Base-by-base conservation (phyloP, 2,329 filamentous ascomycete genomes). In the Aspergillus neoniger region DNA sequence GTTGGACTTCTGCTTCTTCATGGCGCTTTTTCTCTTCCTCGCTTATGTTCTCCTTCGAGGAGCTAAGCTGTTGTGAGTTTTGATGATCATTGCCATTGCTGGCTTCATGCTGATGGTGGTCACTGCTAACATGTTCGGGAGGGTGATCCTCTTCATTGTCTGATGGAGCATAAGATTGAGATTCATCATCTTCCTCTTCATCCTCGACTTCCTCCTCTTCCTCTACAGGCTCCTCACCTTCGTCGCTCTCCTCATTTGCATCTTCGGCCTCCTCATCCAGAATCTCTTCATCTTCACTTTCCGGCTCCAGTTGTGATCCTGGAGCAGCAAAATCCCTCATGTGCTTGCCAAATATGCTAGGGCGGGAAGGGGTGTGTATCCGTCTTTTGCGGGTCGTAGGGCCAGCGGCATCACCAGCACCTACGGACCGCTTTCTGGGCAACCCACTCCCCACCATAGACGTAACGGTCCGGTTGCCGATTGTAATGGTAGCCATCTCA, bases 401-500 rank as follows among this genome's bases (percentile, higher is more conserved):
- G 7, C 58, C 63, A 3, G 43, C 52, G n/a, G 67, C 62, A 25
- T 64, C 65, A 23, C 67, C 60, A 48, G 69, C 65, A 30, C 72
- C 72, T 1, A 72, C 70, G 30, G 72, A 69, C 57, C 72, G 69
- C 62, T 75, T 79, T 25, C 65, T 72, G 25, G 74, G 70, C 4
- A 80, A 70, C 53, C 83, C 80, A 53, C 81, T 84, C 1, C 89
- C 88, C 65, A 92, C 82, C 32, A 86, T 82, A 19, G 87, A 88
- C 0, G 85, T 88, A 5, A 87, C 82, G 0, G 88, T 91, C 49
- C 82, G 83, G 63, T 88, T 82, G 1, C 90, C 91, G 57, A 94
- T 86, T 0, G 89, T 92, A 51, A 94, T 90, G 2, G 89, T 91
- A 19, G 90, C 90, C 55, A 88, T 79, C 67, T 91, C 87, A 28